Conservation (phyloP, 176 grass and related monocot species). For the Hyparrhenia diplandra region DNA sequence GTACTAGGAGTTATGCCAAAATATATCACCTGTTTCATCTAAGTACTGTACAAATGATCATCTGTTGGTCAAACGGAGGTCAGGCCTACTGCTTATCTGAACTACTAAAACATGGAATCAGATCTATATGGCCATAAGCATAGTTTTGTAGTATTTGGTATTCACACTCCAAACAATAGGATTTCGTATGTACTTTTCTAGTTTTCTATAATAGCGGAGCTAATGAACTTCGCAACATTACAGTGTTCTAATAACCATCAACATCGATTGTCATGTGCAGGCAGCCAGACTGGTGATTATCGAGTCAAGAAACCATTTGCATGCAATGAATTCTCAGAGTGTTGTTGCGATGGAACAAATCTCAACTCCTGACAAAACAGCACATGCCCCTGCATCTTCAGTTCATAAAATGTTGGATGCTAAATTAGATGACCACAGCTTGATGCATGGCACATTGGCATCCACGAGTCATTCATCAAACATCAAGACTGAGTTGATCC, state of each 20-base stretch:
- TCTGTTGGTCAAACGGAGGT: background rate
- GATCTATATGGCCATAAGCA: background rate
- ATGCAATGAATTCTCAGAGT: conserved; percentile 57
- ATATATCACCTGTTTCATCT: background rate
- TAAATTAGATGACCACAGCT: conserved; percentile 7
- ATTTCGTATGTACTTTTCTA: background rate
- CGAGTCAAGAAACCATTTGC: background rate
- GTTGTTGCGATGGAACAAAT: conserved; percentile 32
- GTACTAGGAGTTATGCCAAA: background rate
- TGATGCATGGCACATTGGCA: conserved; percentile 33
- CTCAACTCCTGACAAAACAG: conserved; percentile 30
- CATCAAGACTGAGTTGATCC: conserved; percentile 41
- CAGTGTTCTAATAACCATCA: background rate
- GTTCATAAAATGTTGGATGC: conserved; percentile 42
- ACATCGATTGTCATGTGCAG: background rate
- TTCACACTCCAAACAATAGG: background rate
- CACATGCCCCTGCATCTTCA: conserved; percentile 36
- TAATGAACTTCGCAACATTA: background rate
- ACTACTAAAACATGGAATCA: background rate
- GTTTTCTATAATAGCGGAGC: background rate
- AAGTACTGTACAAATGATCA: background rate
- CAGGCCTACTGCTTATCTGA: background rate
- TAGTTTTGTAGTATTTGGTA: background rate
- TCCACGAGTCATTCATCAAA: conserved; percentile 50
- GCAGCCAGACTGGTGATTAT: background rate